Base-by-base conservation (phyloP, 2,329 filamentous ascomycete genomes). In the Fusarium sp. region DNA sequence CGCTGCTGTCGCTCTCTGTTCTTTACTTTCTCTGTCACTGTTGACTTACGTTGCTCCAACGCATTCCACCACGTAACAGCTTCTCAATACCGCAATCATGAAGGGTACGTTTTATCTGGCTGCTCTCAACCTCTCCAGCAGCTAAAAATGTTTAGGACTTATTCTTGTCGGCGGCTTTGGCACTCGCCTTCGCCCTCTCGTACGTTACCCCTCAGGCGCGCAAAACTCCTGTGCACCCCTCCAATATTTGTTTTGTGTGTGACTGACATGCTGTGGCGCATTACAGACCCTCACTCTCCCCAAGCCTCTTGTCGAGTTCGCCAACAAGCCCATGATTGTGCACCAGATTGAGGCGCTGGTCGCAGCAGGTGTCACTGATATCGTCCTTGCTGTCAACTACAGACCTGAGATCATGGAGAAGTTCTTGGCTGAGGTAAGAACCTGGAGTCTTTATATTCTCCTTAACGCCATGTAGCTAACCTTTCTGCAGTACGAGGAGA, bases 141-240 rank as follows among this genome's bases (percentile, higher is more conserved):
- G 56, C 78, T 80, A 69, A 80, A 63, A 47, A 44, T 47, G 32
- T n/a, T 20, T 17, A 98, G 95, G 95, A 87, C 93, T 98, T 83
- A 98, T 98, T 92, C 95, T 98, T 83, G 96, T 98, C 85, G 96
- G 96, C 87, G 96, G 96, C 85, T 99, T 98, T 85, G 96, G 96
- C 87, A 99, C 96, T 85, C 95, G 96, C 86, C 93, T 99, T 81
- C 94, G 96, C 83, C 96, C 96, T 88, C 90, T 98, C 82, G 94
- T 97, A 92, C 82, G 92, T 80, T 69, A n/a, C 42, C 48, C 58
- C 63, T 63, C 68, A 59, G 66, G 66, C 64, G 58, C 54, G 42
- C 63, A 51, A 72, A 53, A 65, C 54, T 63, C 61, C 44, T 60
- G 56, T 66, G 66, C 71, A 50, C 39, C 66, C 50, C 59, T 66